Evolutionary conservation across 768 basidiomycete species (phyloP).

Genomic region (Mycena galericulata): DNA sequence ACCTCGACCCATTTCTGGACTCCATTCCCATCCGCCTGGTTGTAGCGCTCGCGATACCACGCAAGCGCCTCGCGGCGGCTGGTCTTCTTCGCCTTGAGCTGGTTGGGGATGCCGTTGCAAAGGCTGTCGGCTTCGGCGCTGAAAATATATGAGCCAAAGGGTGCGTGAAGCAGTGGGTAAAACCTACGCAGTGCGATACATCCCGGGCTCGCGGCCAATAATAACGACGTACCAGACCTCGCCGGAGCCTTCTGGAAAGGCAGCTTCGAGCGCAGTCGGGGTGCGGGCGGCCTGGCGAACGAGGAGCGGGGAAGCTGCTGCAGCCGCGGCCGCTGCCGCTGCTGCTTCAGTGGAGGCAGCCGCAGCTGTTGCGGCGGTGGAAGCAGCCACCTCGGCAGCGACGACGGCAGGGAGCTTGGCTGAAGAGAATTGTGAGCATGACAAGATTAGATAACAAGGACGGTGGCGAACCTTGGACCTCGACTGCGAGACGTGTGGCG

Average conservation of each 20-base stretch:
- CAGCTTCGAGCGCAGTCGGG: neutral
- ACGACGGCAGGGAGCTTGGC: neutral
- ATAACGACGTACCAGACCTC: conserved; percentile 15
- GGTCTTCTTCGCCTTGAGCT: neutral
- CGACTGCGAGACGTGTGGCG: neutral
- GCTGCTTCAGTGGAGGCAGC: no score
- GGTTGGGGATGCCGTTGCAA: neutral
- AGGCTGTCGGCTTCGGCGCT: neutral
- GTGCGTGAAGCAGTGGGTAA: neutral
- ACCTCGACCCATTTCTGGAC: conserved; percentile 9
- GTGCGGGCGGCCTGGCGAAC: neutral
- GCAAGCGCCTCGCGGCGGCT: no score
- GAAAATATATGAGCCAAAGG: neutral
- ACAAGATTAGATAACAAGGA: neutral
- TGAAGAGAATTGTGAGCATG: neutral
- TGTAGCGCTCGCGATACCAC: neutral
- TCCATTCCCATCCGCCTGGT: neutral
- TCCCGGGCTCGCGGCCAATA: neutral
- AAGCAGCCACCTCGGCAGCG: neutral
- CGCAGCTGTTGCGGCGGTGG: neutral
- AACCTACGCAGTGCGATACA: conserved; percentile 2
- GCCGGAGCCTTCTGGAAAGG: neutral
- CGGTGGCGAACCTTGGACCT: neutral
- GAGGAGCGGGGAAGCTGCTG: neutral
- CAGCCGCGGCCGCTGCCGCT: neutral